These are phyloP conservation scores for Phytophthora pinifolia DNA, from an alignment of 352 stramenopile species.

Conservation along the genomic window DNA sequence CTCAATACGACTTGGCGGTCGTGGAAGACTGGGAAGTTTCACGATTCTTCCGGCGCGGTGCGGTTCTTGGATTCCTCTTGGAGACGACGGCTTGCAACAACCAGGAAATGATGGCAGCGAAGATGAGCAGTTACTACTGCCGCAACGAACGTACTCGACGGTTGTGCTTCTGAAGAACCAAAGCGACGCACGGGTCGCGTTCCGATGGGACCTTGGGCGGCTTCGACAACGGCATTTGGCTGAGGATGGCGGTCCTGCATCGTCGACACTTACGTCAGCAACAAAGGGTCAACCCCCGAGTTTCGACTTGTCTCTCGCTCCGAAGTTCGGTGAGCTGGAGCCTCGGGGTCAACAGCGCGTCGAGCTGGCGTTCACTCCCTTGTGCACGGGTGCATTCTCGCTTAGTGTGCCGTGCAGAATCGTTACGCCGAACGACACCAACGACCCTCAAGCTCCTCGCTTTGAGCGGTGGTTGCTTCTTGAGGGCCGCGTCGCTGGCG, in stretches of 20 bases:
- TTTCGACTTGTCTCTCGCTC: constrained; percentile 31
- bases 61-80: constrained; percentile 16
- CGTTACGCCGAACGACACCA: too few relatives aligned
- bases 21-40: constrained; percentile 25
- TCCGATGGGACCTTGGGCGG: constrained; percentile 34
- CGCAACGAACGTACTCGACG: constrained; percentile 14
- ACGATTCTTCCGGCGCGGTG: constrained; percentile 15
- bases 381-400: too few relatives aligned
- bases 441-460: too few relatives aligned
- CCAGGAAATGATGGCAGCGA: constrained; percentile 11
- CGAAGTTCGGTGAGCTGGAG: too few relatives aligned
- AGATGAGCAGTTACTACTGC: constrained; percentile 13
- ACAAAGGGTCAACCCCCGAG: constrained; percentile 4
- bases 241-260: constrained; percentile 8
- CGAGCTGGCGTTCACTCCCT: too few relatives aligned
- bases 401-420: too few relatives aligned
- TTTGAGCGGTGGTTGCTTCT: too few relatives aligned
- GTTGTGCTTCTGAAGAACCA: constrained; percentile 34
- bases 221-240: constrained; percentile 20
- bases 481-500: too few relatives aligned
- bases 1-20: constrained; percentile 20
- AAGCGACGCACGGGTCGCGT: constrained; percentile 28
- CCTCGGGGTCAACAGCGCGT: too few relatives aligned
- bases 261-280: constrained; percentile 1
- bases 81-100: constrained; percentile 9